These are phyloP conservation scores for Clavispora phyllophila DNA, from an alignment of 805 yeast species.

Conservation along the genomic window DNA sequence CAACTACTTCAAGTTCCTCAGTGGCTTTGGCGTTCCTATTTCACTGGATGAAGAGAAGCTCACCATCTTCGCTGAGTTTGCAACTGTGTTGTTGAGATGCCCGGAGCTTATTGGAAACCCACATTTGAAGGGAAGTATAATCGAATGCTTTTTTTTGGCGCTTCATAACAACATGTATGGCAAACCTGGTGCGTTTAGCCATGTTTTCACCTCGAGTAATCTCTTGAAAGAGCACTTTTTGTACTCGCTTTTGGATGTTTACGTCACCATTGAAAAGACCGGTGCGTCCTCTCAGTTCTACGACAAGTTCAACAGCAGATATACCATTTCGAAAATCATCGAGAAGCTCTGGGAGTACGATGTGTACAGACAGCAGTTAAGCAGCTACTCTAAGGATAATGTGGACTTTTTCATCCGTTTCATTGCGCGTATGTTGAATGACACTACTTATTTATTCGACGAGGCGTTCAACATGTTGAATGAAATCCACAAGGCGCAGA, in stretches of 20 bases:
- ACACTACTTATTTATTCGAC: slow-evolving; percentile 85
- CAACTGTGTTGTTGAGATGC: slow-evolving; percentile 72
- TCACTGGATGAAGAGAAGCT: slow-evolving; percentile 48
- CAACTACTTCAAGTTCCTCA: slow-evolving; percentile 60
- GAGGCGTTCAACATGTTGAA: slow-evolving; percentile 79
- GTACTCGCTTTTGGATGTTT: slow-evolving; percentile 81
- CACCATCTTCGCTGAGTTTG: slow-evolving; percentile 59
- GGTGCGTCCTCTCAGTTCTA: slow-evolving; percentile 94
- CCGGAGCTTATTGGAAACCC: slow-evolving; percentile 88
- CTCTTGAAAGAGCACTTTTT: slow-evolving; percentile 62
- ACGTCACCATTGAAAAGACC: slow-evolving; percentile 92
- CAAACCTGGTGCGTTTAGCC: slow-evolving; percentile 69
- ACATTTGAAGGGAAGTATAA: slow-evolving; percentile 79
- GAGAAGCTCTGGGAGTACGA: slow-evolving; percentile 80
- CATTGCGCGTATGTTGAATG: slow-evolving; percentile 92
- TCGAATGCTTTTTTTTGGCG: slow-evolving; percentile 77
- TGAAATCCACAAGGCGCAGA: slow-evolving; percentile 71
- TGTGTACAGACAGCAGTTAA: slow-evolving; percentile 62
- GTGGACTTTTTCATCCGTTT: slow-evolving; percentile 86
- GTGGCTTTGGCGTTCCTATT: slow-evolving; percentile 53
- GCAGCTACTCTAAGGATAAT: slow-evolving; percentile 57
- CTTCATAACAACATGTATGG: slow-evolving; percentile 51
- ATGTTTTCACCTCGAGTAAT: slow-evolving; percentile 58
- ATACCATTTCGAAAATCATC: slow-evolving; percentile 75
- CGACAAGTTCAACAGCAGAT: slow-evolving; percentile 90